Evolutionary conservation across 176 grass and related monocot species (phyloP).

Genomic region (Juncus inflexus): DNA sequence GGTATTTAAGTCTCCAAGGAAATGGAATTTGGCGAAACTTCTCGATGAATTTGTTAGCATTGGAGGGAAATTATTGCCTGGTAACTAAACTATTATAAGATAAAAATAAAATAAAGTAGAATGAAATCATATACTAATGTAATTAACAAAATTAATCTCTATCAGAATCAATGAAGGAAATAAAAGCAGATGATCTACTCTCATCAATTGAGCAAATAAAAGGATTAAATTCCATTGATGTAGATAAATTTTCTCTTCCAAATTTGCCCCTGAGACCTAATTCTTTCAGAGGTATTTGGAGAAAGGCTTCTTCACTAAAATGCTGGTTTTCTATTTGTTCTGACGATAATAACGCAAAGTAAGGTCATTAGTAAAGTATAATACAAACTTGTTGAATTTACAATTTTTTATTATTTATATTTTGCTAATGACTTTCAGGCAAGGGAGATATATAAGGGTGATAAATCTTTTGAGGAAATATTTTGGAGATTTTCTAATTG

Average conservation of each 20-base stretch:
- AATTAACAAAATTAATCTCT: neutral
- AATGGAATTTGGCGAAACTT: constrained; percentile 67
- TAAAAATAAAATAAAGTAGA: neutral
- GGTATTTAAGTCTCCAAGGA: constrained; percentile 51
- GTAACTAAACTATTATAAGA: constrained; percentile 34
- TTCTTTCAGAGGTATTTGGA: constrained; percentile 82
- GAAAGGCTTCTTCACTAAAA: constrained; percentile 64
- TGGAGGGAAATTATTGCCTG: constrained; percentile 51
- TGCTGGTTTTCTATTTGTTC: constrained; percentile 81
- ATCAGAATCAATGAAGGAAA: constrained; percentile 63
- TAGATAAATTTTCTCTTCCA: constrained; percentile 59
- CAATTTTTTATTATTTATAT: constrained; percentile 23
- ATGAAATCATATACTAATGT: too few species aligned
- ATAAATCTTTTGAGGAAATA: constrained; percentile 81
- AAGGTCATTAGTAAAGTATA: constrained; percentile 18
- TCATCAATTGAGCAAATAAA: constrained; percentile 58
- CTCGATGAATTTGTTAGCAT: constrained; percentile 62
- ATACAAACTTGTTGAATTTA: constrained; percentile 9
- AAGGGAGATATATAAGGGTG: constrained; percentile 60
- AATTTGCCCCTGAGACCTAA: constrained; percentile 54
- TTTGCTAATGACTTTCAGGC: constrained; percentile 50
- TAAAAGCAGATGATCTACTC: constrained; percentile 44
- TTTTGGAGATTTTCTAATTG: constrained; percentile 89
- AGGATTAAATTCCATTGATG: constrained; percentile 34
- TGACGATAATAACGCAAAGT: constrained; percentile 72